Base-by-base conservation (phyloP, 192 early-diverging fungal genomes). In the Geosiphon pyriformis region DNA sequence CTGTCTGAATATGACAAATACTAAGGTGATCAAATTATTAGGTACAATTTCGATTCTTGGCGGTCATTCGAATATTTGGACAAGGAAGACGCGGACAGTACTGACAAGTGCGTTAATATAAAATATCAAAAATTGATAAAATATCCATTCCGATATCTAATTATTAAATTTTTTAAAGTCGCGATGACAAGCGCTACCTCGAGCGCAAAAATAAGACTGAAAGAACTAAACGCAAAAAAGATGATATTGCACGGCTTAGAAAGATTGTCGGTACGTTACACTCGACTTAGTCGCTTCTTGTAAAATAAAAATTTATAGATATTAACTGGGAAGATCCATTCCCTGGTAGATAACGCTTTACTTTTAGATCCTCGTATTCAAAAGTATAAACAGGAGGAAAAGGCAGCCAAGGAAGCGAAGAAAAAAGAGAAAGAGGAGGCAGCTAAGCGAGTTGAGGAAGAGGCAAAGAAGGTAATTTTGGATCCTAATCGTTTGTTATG, bases 51-150 rank as follows among this genome's bases (percentile, higher is more conserved):
- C 73, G 91, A 99, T 68, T 96, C 94, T 55, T 98, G 95, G 95
- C 83, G 97, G 69, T 88, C 94, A 32, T 99, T 99, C 68, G 97
- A 99, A 85, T 92, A 89, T 76, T 78, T 92, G 61, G 97, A 99
- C 75, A 97, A 99, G 85, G 95, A 99, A 79, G 94, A 92, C 72
- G 87, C 85, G 56, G 93, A 92, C 42, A 82, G 80, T 53, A 87
- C 86, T 25, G 92, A 93, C 66, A 94, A 87, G 71, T 81, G 33
- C 46, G 30, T 64, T 42, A 17, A 3, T 17, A n/a, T 37, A 33
- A 71, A 30, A 51, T n/a, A 70, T 10, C 18, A 37, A 35, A 15
- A 30, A 23, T 55, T 37, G 72, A 60, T 37, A 17, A 56, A 27
- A 17, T 26, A 18, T 66, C 23, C 25, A 57, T 33, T 37, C n/a